A percentile compares a stretch with the other conserved stretches of the same genome.
Evolutionary conservation across 2,329 filamentous ascomycete genomes (phyloP).

Genomic region (Calycina herbarum): DNA sequence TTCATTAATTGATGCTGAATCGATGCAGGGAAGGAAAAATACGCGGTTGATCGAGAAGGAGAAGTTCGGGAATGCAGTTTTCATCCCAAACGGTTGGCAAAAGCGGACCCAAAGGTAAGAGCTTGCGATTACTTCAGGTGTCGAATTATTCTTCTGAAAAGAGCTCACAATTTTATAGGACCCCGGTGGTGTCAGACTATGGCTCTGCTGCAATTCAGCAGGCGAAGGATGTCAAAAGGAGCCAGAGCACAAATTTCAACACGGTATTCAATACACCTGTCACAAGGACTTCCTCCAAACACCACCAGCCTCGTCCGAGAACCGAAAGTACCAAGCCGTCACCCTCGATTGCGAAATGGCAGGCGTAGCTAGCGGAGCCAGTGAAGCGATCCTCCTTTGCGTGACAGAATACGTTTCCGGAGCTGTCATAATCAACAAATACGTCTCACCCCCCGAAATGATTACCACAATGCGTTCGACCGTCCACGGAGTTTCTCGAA

Average conservation of each 20-base stretch:
- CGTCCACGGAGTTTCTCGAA: constrained; percentile 42
- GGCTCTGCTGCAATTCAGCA: constrained; percentile 20
- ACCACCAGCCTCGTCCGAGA: constrained; percentile 12
- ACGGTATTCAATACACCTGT: constrained; percentile 13
- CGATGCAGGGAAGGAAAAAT: constrained; percentile 13
- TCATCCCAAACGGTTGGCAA: constrained; percentile 15
- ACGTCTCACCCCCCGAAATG: constrained; percentile 41
- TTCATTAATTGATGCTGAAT: not conserved
- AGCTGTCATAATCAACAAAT: constrained; percentile 45
- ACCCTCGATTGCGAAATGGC: constrained; percentile 53
- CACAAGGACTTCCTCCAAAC: constrained; percentile 21
- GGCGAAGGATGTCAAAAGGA: constrained; percentile 20
- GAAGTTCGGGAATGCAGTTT: constrained; percentile 15
- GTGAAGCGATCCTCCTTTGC: constrained; percentile 41
- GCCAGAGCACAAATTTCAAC: constrained; percentile 23
- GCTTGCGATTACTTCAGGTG: not conserved
- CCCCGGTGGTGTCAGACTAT: constrained; percentile 12
- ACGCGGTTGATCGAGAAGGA: not conserved
- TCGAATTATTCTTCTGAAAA: not conserved
- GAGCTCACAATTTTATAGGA: constrained; percentile 15
- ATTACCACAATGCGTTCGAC: constrained; percentile 42
- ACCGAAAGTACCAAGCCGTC: constrained; percentile 39
- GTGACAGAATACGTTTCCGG: constrained; percentile 49
- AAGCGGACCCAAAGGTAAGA: constrained; percentile 20
- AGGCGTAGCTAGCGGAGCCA: constrained; percentile 34